A percentile compares a stretch with the other conserved stretches of the same genome.
These are phyloP conservation scores for Pythium dissimile DNA, from an alignment of 352 stramenopile genomes.

Conservation along the genomic window DNA sequence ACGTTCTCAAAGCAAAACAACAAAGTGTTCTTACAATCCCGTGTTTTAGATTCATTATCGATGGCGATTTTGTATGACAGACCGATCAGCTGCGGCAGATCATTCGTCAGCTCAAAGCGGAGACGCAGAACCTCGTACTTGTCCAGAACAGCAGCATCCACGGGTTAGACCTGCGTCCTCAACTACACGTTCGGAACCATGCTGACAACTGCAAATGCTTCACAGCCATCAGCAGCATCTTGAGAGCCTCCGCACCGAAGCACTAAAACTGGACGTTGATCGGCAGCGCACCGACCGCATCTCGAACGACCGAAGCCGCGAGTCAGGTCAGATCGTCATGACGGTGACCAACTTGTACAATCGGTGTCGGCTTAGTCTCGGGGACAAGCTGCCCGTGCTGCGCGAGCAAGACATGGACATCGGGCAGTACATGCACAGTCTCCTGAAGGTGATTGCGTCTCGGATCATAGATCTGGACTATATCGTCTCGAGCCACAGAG, in stretches of 20 bases:
- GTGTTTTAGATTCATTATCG: too few species aligned
- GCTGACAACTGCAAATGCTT: neutral
- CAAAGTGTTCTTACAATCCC: too few species aligned
- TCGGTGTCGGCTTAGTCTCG: conserved; percentile 70
- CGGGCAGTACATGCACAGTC: conserved; percentile 65
- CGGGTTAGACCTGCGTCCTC: conserved; percentile 16
- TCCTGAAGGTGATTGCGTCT: conserved; percentile 74
- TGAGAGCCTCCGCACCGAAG: conserved; percentile 68
- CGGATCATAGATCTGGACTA: conserved; percentile 87
- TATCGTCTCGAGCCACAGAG: conserved; percentile 69
- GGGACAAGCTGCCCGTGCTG: conserved; percentile 66
- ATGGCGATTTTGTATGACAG: conserved; percentile 10
- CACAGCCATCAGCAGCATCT: conserved; percentile 77
- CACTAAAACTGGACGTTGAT: conserved; percentile 80
- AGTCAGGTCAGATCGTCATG: conserved; percentile 89
- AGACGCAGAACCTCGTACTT: conserved; percentile 81
- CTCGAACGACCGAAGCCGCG: conserved; percentile 78
- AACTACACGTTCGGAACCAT: neutral
- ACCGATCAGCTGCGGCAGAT: conserved; percentile 75
- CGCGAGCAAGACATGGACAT: conserved; percentile 75
- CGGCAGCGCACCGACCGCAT: conserved; percentile 69
- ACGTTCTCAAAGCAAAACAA: neutral
- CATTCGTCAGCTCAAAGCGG: conserved; percentile 70
- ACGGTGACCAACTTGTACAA: conserved; percentile 91
- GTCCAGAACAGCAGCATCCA: conserved; percentile 87